Evolutionary conservation across 768 basidiomycete genomes (phyloP).

Genomic region (Calocybe indica): DNA sequence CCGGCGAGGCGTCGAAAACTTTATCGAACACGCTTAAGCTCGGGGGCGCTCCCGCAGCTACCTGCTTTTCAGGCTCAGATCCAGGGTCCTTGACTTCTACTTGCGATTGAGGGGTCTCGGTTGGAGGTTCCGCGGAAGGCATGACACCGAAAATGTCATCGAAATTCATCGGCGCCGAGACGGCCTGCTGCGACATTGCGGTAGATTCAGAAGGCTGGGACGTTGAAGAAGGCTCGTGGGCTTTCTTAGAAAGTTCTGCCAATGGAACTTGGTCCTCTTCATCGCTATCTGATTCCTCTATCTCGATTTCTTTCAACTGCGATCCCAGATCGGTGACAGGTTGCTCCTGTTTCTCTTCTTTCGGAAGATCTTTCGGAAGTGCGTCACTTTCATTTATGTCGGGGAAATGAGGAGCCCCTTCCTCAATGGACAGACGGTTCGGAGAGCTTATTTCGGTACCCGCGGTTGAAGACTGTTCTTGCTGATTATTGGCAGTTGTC

Average conservation of each 20-base stretch:
- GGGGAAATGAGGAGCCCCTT: conserved; percentile 33
- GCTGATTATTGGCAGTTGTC: conserved; percentile 27
- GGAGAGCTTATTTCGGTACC: conserved; percentile 11
- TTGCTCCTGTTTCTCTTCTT: conserved; percentile 6
- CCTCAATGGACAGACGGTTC: conserved; percentile 27
- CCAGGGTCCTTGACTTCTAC: neutral
- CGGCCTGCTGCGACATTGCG: no score
- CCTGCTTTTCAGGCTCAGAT: neutral
- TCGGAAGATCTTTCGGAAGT: conserved; percentile 5
- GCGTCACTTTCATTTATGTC: conserved; percentile 22
- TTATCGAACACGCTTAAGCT: neutral
- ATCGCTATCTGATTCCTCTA: conserved; percentile 46
- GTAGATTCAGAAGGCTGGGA: no score
- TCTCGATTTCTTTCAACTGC: conserved; percentile 54
- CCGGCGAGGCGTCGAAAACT: conserved; percentile 9
- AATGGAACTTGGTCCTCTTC: conserved; percentile 43
- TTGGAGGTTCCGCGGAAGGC: conserved; percentile 15
- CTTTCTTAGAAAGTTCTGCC: conserved; percentile 21
- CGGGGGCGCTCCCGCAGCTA: neutral
- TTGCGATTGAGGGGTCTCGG: neutral
- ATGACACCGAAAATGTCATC: conserved; percentile 52
- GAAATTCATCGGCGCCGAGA: conserved; percentile 26
- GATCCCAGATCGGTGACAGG: conserved; percentile 45
- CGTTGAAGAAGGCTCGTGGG: conserved; percentile 10
- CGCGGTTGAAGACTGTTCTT: conserved; percentile 11